Conservation (phyloP, 2,329 filamentous ascomycete genomes). For the Xylaria sp. region DNA sequence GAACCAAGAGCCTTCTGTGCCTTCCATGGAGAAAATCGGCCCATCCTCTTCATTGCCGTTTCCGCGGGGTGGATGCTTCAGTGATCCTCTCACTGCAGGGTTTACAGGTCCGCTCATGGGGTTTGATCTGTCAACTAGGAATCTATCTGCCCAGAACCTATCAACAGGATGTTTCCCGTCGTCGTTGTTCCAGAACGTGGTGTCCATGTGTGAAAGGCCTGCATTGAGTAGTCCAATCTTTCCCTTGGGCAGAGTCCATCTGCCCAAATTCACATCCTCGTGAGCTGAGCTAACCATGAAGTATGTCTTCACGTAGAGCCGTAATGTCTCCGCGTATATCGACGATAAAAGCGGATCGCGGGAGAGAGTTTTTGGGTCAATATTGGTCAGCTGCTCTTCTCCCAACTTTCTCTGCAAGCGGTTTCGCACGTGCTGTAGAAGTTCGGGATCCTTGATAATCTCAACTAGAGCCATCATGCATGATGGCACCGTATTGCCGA, state of each 20-base stretch:
- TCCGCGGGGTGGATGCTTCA: too few species aligned
- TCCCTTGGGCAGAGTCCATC: constrained; percentile 18
- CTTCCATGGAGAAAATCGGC: background rate
- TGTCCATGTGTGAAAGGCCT: constrained; percentile 14
- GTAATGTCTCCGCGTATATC: constrained; percentile 27
- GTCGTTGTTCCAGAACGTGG: constrained; percentile 26
- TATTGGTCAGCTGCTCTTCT: background rate
- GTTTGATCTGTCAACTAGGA: constrained; percentile 25
- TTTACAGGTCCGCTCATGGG: too few species aligned
- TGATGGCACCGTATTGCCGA: background rate
- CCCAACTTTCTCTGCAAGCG: too few species aligned
- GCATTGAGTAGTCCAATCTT: constrained; percentile 15
- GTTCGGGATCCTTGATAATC: background rate
- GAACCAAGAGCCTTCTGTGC: background rate
- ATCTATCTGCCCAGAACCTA: constrained; percentile 30
- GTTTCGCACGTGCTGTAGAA: background rate
- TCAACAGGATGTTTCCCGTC: constrained; percentile 15
- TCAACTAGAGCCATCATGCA: background rate
- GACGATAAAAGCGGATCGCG: background rate
- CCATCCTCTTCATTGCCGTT: too few species aligned
- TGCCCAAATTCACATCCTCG: constrained; percentile 18
- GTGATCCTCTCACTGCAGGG: too few species aligned
- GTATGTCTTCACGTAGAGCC: constrained; percentile 15
- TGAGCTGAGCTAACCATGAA: constrained; percentile 11
- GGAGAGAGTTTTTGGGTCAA: background rate